Evolutionary conservation across 2,329 filamentous ascomycete genomes (phyloP), one percentile per base, ranked within the genome.

Genomic region (Thermothelomyces thermophilus): DNA sequence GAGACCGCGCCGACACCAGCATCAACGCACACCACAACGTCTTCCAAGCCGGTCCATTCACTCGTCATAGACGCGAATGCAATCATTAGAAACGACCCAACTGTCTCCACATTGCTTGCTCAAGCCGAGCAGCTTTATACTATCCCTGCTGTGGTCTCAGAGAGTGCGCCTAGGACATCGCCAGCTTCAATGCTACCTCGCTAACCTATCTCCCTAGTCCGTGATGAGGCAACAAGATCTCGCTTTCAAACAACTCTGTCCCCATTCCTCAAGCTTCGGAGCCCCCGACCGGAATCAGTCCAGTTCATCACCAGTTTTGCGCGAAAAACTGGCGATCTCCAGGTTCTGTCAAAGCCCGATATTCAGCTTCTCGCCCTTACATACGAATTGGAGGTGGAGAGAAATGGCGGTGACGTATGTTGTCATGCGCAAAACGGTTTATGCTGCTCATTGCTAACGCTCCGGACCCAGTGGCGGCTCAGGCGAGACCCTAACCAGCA

Each of bases 341-440:
- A 86, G 10, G 91, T 96, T 1, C 72, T 98, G 51, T 96, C 90
- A 69, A 82, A 79, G 63, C 86, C 90, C 1, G 93, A 98, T 81
- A 73, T 97, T 53, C 86, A 94, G 59, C 78, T 98, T 35, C 73
- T 97, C 62, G 93, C 91, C 8, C 73, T 98, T 49, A 86, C 89
- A 1, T 97, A 97, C 66, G 93, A 98, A 66, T 66, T 97, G n/a
- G 91, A 97, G 62, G 86, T 87, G 61, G 90, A 97, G 72, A 75
- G 84, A 51, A 94, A 95, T 64, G 82, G 83, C n/a, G 90, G 90
- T 2, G 84, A 95, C 64, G 57, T 59, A 55, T 10, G 57, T 45
- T 14, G 11, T 5, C 3, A 24, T 10, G 5, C 3, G 16, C 11
- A 2, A 13, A 9, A 3, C 17, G 9, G 13, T 11, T 7, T 1